A percentile compares a stretch with the other conserved stretches of the same genome.
Conservation (phyloP, 306 rosid genomes). For the Echinosophora koreensis region DNA sequence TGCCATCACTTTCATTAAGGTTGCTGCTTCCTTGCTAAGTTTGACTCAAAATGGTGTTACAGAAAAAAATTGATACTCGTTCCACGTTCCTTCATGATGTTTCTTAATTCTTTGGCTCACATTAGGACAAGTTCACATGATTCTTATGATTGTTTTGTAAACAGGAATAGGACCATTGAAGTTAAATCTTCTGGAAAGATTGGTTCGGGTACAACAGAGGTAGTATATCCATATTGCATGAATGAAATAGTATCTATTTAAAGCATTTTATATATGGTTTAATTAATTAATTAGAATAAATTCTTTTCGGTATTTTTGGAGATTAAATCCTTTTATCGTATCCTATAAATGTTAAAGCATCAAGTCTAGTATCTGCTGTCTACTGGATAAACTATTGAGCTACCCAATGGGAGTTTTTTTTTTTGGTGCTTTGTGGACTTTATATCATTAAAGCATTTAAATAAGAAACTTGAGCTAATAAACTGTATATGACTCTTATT, state of each 20-base stretch:
- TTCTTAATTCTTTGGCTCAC: constrained; percentile 25
- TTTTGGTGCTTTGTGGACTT: constrained; percentile 5
- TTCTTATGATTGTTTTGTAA: constrained; percentile 52
- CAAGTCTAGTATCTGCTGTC: not conserved
- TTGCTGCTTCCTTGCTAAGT: constrained; percentile 15
- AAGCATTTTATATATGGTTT: constrained; percentile 20
- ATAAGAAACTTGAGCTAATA: not conserved
- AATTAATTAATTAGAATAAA: not conserved
- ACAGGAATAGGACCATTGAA: constrained; percentile 81
- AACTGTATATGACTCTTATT: not conserved
- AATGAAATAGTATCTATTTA: constrained; percentile 22
- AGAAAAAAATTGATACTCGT: constrained; percentile 5
- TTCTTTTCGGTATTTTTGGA: not conserved
- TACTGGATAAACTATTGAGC: not conserved
- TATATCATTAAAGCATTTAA: not conserved
- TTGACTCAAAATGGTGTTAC: not conserved
- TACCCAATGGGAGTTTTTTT: not conserved
- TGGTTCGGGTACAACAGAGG: constrained; percentile 85
- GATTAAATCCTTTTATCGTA: not conserved
- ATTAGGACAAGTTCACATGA: constrained; percentile 29
- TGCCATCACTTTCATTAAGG: constrained; percentile 16
- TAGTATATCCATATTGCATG: constrained; percentile 43
- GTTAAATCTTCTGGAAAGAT: constrained; percentile 88
- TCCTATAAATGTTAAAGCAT: constrained; percentile 22
- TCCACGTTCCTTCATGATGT: constrained; percentile 5